phyloP scores from a whole-genome alignment of 495 filamentous ascomycete species.

The Chlorociboria aeruginascens region DNA sequence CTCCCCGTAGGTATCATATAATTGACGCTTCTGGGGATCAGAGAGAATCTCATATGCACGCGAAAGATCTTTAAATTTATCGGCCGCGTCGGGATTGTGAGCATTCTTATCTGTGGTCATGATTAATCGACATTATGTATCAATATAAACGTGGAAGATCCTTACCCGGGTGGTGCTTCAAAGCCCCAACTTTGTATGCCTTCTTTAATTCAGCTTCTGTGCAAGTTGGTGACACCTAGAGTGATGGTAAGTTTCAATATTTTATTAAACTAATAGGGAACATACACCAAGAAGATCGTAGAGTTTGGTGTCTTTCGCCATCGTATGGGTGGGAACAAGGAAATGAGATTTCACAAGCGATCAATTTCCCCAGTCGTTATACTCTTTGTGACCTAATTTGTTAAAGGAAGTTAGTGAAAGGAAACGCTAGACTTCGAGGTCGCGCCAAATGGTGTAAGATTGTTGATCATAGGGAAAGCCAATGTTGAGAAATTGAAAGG shows the following conservation, averaged over 20 bases:
- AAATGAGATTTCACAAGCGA: slow-evolving; percentile 6
- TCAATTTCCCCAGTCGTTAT: background rate
- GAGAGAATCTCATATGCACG: slow-evolving; percentile 90
- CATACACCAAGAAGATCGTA: slow-evolving; percentile 82
- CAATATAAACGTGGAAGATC: slow-evolving; percentile 1
- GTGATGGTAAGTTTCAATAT: slow-evolving; percentile 15
- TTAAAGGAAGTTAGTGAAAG: background rate
- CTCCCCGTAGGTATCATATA: slow-evolving; percentile 97
- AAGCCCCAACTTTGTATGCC: slow-evolving; percentile 80
- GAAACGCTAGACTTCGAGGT: background rate
- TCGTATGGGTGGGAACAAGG: slow-evolving; percentile 33
- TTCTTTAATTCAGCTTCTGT: slow-evolving; percentile 74
- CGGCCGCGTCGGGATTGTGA: slow-evolving; percentile 82
- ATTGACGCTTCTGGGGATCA: slow-evolving; percentile 75
- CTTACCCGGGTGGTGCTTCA: slow-evolving; percentile 85
- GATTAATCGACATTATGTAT: background rate
- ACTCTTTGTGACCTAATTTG: background rate
- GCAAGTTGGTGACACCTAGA: slow-evolving; percentile 57
- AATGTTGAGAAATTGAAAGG: too few relatives aligned
- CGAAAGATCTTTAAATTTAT: slow-evolving; percentile 97
- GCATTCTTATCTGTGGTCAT: slow-evolving; percentile 74
- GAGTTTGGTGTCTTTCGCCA: slow-evolving; percentile 84
- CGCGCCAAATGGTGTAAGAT: background rate
- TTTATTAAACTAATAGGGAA: slow-evolving; percentile 6
- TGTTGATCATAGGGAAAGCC: background rate